Evolutionary conservation across 1,139 yeast genomes (phyloP), one percentile per base, ranked within the genome.

Genomic region (Yamadazyma kanchanaburiensis): DNA sequence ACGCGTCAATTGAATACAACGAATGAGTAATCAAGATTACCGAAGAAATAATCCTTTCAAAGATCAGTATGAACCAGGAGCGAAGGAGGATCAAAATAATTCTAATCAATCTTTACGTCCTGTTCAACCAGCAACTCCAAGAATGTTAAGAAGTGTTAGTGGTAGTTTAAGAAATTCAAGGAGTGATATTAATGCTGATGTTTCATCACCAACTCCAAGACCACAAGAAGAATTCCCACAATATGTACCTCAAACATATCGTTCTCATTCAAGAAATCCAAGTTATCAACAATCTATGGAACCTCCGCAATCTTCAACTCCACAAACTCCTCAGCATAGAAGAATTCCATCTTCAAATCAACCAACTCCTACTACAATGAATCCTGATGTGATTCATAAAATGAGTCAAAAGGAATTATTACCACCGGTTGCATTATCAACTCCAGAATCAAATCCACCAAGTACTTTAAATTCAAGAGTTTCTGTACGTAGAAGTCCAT

Each of bases 101-200:
- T 17, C 7, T 10, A 10, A 7, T 17, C 7, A 25, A 12, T 12
- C 32, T 4, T 12, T 25, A 6, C 29, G 26, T 6, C 37, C 37
- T 6, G 34, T 30, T n/a, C 69, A 60, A 31, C 88, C 87, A 2
- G 89, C 89, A 3, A 80, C 89, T 1, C 84, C 88, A n/a, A 61
- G 89, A 45, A 82, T 82, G 91, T 60, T 82, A 45, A 66, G 87
- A 38, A 76, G 74, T 43, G 70, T 69, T 9, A 64, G 68, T 40
- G 65, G 68, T 22, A 54, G 62, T 26, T 40, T 60, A 35, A 58
- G 53, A 30, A 39, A 28, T 19, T 36, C 43, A 11, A 25, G 40
- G 15, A 35, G 33, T 28, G 47, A 43, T 23, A 33, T 22, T 24
- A 22, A n/a, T 31, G 55, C 33, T 33, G 44, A 34, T 24, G 53